Evolutionary conservation across 257 asterid species (phyloP).

Genomic region (Parsonsia alboflavescens): DNA sequence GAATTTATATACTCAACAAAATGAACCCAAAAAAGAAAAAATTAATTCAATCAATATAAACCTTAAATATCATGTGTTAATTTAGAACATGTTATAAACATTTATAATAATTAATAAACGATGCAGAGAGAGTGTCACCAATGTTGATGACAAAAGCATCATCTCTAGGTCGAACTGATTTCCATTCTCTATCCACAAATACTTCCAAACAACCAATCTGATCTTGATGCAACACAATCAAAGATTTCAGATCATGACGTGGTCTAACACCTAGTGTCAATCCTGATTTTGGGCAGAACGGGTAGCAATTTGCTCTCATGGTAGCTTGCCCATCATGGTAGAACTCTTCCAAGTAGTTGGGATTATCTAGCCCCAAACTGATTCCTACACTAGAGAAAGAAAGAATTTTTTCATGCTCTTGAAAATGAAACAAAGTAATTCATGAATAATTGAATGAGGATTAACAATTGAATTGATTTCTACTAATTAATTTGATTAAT

Average conservation of each 20-base stretch:
- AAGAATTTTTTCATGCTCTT: conserved; percentile 44
- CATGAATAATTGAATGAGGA: too few relatives aligned
- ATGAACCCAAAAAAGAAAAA: not conserved
- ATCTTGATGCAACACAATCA: conserved; percentile 68
- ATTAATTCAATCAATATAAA: not conserved
- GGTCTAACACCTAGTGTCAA: conserved; percentile 77
- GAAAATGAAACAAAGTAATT: too few relatives aligned
- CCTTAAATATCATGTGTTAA: too few relatives aligned
- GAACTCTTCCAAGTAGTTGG: conserved; percentile 24
- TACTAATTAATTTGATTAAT: not conserved
- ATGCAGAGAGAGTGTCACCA: conserved; percentile 74
- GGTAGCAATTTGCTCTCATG: conserved; percentile 63
- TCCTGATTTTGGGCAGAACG: conserved; percentile 50
- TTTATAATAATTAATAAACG: not conserved
- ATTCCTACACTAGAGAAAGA: conserved; percentile 38
- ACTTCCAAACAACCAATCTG: conserved; percentile 63
- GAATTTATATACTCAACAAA: too few relatives aligned
- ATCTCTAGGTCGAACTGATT: conserved; percentile 36
- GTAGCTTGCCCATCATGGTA: conserved; percentile 50
- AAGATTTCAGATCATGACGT: conserved; percentile 57
- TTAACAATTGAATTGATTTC: too few relatives aligned
- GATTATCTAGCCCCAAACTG: conserved; percentile 54
- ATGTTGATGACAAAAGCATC: conserved; percentile 63
- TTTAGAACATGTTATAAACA: too few relatives aligned
- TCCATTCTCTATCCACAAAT: conserved; percentile 57